Evolutionary conservation across 257 asterid genomes (phyloP).

Genomic region (Lantana camara): DNA sequence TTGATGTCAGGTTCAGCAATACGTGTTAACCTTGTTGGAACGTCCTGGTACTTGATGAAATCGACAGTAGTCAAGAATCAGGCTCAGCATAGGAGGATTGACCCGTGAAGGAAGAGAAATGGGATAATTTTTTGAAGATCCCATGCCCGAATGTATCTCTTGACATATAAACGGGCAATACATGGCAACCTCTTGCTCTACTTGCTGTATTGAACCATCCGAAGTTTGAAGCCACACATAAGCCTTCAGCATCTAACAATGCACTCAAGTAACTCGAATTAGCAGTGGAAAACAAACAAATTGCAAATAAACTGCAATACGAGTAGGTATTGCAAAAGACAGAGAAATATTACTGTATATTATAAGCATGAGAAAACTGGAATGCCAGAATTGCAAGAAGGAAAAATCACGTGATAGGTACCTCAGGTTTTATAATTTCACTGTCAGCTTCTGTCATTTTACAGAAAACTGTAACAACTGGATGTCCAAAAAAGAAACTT

Average conservation of each 20-base stretch:
- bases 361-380: constrained; percentile 3
- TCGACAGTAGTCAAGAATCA: constrained; percentile 88
- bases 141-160: constrained; percentile 80
- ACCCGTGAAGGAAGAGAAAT: constrained; percentile 90
- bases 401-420: constrained; percentile 19
- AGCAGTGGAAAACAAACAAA: constrained; percentile 3
- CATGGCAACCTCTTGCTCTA: constrained; percentile 88
- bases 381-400: constrained; percentile 7
- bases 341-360: not conserved
- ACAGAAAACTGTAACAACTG: constrained; percentile 23
- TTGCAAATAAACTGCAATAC: not conserved
- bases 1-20: constrained; percentile 1
- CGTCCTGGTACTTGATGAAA: constrained; percentile 94
- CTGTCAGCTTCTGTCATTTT: constrained; percentile 60
- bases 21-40: constrained; percentile 75
- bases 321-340: constrained; percentile 13
- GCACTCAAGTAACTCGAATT: constrained; percentile 23
- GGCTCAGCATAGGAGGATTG: constrained; percentile 76
- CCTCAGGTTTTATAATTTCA: constrained; percentile 62
- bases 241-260: constrained; percentile 73
- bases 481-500: constrained; percentile 17
- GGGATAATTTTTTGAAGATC: constrained; percentile 83
- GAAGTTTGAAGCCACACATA: constrained; percentile 86
- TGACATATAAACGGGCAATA: constrained; percentile 83
- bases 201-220: constrained; percentile 83